Percentiles rank a stretch among this genome's conserved stretches.
Evolutionary conservation across 257 asterid genomes (phyloP).

Genomic region (Salvia miltiorrhiza): DNA sequence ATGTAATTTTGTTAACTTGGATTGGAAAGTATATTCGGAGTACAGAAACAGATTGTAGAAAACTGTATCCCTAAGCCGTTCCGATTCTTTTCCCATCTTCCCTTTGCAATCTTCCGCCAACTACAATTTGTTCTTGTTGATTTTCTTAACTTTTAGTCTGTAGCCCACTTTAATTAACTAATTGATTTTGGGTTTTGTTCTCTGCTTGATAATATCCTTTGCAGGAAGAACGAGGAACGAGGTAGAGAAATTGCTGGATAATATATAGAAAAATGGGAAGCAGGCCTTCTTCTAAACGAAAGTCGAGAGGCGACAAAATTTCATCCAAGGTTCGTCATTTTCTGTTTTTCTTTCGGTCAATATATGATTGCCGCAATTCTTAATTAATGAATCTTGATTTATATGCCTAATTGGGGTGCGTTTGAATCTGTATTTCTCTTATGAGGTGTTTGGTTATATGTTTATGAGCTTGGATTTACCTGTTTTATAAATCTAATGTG

Average conservation of each 20-base stretch:
- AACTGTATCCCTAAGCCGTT: conserved; percentile 6
- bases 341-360: background rate
- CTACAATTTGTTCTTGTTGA: background rate
- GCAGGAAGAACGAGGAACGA: conserved; percentile 26
- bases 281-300: conserved; percentile 46
- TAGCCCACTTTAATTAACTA: background rate
- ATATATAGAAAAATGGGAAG: conserved; percentile 30
- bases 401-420: background rate
- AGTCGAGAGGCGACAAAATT: conserved; percentile 52
- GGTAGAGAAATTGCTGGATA: background rate
- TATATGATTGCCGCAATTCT: background rate
- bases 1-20: no score
- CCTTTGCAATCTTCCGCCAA: background rate
- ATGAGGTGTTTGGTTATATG: background rate
- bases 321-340: conserved; percentile 41
- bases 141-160: background rate
- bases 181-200: background rate
- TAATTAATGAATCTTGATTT: background rate
- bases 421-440: background rate
- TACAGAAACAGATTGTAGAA: background rate
- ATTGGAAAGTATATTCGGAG: background rate
- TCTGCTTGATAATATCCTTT: background rate
- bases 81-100: conserved; percentile 8
- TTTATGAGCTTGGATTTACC: conserved; percentile 1
- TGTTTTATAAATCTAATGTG: background rate